These are phyloP conservation scores for Micractinium sp. DNA, from an alignment of 139 green algal species.

Conservation along the genomic window DNA sequence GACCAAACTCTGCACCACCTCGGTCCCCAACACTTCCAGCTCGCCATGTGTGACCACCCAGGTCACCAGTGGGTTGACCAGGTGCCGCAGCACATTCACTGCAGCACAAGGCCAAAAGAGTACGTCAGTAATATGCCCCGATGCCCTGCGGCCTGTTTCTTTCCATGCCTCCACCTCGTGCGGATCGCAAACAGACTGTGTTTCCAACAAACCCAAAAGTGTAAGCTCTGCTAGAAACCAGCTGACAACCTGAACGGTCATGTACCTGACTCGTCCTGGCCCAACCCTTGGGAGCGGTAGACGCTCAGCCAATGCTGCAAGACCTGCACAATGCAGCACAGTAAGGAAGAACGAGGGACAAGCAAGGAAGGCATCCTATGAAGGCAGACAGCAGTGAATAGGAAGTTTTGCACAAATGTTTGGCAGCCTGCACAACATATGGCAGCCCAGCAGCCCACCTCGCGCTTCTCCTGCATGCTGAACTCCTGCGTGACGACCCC, in stretches of 20 bases:
- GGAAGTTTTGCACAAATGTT: not conserved
- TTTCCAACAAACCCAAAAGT: no score
- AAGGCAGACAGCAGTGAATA: no score
- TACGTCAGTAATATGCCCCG: not conserved
- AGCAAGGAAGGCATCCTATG: not conserved
- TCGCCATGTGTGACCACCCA: conserved; percentile 61
- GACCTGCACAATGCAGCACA: not conserved
- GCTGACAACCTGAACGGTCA: no score
- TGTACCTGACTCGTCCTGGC: conserved; percentile 21
- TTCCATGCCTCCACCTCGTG: not conserved
- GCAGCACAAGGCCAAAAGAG: conserved; percentile 4
- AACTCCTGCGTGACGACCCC: conserved; percentile 65
- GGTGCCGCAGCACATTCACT: conserved; percentile 70
- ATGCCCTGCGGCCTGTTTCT: not conserved
- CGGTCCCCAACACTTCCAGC: conserved; percentile 49
- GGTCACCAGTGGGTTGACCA: conserved; percentile 87
- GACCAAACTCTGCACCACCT: conserved; percentile 54
- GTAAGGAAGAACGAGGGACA: not conserved
- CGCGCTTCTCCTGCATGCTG: conserved; percentile 55
- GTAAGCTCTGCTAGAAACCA: no score
- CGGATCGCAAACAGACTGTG: not conserved
- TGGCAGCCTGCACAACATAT: no score
- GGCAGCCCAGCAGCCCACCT: conserved; percentile 14
- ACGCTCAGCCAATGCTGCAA: conserved; percentile 33
- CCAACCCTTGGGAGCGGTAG: not conserved